Base-by-base conservation (phyloP, 805 yeast species). In the Teunomyces tritomae region DNA sequence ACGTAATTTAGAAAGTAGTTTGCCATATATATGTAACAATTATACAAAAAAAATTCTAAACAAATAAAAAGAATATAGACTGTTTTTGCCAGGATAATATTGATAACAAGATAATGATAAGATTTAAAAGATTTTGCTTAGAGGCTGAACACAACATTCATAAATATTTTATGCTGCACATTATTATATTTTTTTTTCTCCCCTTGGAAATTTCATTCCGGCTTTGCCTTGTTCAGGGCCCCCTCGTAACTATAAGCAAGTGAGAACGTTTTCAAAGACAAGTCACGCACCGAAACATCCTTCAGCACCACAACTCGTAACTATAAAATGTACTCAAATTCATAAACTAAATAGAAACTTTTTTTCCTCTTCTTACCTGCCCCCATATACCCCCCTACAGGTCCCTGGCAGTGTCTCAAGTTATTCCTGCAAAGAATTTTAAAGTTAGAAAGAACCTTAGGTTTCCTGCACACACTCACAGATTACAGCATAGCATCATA, bases 81-180 rank as follows among this genome's bases (percentile, higher is more conserved):
- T 4, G 2, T 20, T 20, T 20, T 20, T 20, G 6, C 24, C 24
- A 20, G 24, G 24, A 14, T 17, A 14, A 27, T 20, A 26, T 39
- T 13, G 13, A 27, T 13, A 10, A 9, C 7, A 29, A 17, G 28
- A 37, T 16, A 11, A 17, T 8, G 1, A 14, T 5, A 33, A 33
- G n/a, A 48, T 26, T 49, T 20, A 20, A 17, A 17, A 20, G 24
- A 20, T 20, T 5, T 20, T 20, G 6, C 24, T 20, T 20, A 20
- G 6, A 20, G 4, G 20, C 20, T 20, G 24, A 20, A 57, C 51
- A 42, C 51, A 42, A 49, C n/a, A 58, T 58, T 11, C 62, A 59
- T n/a, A 57, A 8, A 26, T 40, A 40, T 28, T n/a, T 32, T 32
- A 13, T 13, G 17, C 11, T 32, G 34, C 17, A 16, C 17, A 32